phyloP scores from a whole-genome alignment of 1,139 yeast genomes.

The Yamadazyma conglobata region DNA sequence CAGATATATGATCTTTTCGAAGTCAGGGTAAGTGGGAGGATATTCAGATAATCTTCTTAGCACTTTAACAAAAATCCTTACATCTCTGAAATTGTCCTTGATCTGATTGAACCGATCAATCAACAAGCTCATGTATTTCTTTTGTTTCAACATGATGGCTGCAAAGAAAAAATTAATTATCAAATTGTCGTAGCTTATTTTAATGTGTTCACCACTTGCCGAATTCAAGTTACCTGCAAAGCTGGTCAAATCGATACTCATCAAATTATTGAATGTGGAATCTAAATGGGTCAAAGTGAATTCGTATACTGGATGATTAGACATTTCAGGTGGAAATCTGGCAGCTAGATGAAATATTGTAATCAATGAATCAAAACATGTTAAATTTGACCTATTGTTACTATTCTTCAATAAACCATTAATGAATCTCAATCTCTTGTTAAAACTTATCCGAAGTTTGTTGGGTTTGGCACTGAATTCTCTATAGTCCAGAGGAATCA shows the following conservation, averaged over 20 bases:
- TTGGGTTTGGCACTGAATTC: slow-evolving; percentile 28
- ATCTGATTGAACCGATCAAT: slow-evolving; percentile 23
- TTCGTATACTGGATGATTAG: slow-evolving; percentile 38
- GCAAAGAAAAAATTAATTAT: slow-evolving; percentile 40
- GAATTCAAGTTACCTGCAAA: slow-evolving; percentile 15
- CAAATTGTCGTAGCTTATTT: slow-evolving; percentile 20
- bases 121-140: slow-evolving; percentile 26
- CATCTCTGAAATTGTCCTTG: slow-evolving; percentile 28
- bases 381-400: slow-evolving; percentile 33
- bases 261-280: slow-evolving; percentile 29
- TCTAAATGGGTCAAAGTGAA: slow-evolving; percentile 43
- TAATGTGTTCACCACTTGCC: slow-evolving; percentile 11
- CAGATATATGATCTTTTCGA: slow-evolving; percentile 21
- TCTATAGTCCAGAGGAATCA: slow-evolving; percentile 36
- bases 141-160: slow-evolving; percentile 40
- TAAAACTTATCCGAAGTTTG: slow-evolving; percentile 31
- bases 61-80: slow-evolving; percentile 35
- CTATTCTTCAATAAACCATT: slow-evolving; percentile 32
- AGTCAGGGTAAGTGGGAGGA: slow-evolving; percentile 22
- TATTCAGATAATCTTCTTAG: slow-evolving; percentile 35
- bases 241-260: slow-evolving; percentile 12
- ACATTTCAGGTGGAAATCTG: slow-evolving; percentile 22
- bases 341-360: slow-evolving; percentile 45
- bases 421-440: slow-evolving; percentile 36
- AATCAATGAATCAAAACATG: slow-evolving; percentile 41